A percentile compares a stretch with the other conserved stretches of the same genome.
Evolutionary conservation across 495 filamentous ascomycete genomes (phyloP).

Genomic region (Mycothermus thermophilus): DNA sequence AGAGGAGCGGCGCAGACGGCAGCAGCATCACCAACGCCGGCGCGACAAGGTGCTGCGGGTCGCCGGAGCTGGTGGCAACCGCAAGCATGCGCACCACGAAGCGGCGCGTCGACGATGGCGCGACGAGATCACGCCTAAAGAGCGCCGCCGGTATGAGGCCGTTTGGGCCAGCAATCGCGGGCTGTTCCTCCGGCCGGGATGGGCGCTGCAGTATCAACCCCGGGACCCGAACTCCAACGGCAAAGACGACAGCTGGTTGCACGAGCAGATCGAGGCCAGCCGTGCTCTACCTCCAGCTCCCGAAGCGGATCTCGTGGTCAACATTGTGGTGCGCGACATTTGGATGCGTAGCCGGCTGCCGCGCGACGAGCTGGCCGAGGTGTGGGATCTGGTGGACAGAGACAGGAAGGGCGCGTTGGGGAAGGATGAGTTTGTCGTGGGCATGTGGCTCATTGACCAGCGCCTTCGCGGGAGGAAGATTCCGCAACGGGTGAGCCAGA

Average conservation of each 20-base stretch:
- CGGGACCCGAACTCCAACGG: not conserved
- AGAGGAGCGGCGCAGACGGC: conserved; percentile 17
- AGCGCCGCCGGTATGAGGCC: conserved; percentile 87
- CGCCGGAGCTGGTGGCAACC: conserved; percentile 13
- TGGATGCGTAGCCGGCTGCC: conserved; percentile 69
- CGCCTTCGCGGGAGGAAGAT: conserved; percentile 77
- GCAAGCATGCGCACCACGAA: conserved; percentile 74
- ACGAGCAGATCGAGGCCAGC: conserved; percentile 1
- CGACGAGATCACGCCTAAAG: conserved; percentile 57
- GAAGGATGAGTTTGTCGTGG: conserved; percentile 82
- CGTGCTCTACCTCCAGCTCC: conserved; percentile 7
- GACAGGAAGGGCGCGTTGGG: conserved; percentile 44
- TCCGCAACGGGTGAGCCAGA: conserved; percentile 60
- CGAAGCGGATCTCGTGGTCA: conserved; percentile 48
- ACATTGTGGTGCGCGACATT: conserved; percentile 71
- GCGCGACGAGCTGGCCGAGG: conserved; percentile 51
- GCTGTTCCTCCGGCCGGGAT: conserved; percentile 21
- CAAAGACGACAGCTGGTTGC: not conserved
- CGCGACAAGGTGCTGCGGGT: conserved; percentile 20
- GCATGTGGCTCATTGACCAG: conserved; percentile 92
- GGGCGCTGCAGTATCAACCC: conserved; percentile 2
- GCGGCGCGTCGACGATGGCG: conserved; percentile 76
- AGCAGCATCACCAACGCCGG: conserved; percentile 28
- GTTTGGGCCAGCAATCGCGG: conserved; percentile 92
- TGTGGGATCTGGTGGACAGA: conserved; percentile 76